Evolutionary conservation across 129 eudicot genomes (phyloP).

Genomic region (Tagetes patula): DNA sequence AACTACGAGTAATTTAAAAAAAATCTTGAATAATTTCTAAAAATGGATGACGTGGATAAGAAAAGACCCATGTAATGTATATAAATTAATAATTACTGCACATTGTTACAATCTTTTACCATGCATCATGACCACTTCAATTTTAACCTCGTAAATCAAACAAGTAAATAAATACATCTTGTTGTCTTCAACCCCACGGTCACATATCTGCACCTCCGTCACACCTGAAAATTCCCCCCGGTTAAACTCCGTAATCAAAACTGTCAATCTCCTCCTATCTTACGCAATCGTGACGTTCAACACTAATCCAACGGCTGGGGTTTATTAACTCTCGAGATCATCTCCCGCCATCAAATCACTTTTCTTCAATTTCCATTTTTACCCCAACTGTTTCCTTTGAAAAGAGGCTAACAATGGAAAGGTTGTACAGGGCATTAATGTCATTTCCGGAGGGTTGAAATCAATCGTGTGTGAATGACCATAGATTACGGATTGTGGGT

Average conservation of each 20-base stretch:
- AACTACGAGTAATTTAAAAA: no score
- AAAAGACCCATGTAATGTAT: neutral
- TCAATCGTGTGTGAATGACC: conserved; percentile 25
- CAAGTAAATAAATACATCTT: neutral
- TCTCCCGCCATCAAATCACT: conserved; percentile 35
- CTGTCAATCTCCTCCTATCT: conserved; percentile 19
- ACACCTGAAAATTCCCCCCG: conserved; percentile 45
- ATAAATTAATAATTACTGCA: neutral
- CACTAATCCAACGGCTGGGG: conserved; percentile 25
- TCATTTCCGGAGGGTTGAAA: conserved; percentile 14
- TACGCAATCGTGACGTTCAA: conserved; percentile 38
- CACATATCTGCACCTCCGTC: conserved; percentile 31
- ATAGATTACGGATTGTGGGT: conserved; percentile 37
- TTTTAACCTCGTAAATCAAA: conserved; percentile 35
- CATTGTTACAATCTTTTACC: neutral
- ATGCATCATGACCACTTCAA: conserved; percentile 23
- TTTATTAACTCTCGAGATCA: conserved; percentile 21
- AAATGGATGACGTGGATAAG: conserved; percentile 15
- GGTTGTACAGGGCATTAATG: conserved; percentile 7
- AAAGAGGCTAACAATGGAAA: neutral
- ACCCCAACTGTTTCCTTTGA: conserved; percentile 11
- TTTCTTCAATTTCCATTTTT: neutral
- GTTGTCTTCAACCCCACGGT: conserved; percentile 30
- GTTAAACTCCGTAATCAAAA: conserved; percentile 34
- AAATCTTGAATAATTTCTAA: neutral